Percentiles rank a stretch among this genome's conserved stretches.
These are phyloP conservation scores for Pseudogymnoascus pannorum DNA, from an alignment of 2,329 filamentous ascomycete genomes.

Conservation along the genomic window DNA sequence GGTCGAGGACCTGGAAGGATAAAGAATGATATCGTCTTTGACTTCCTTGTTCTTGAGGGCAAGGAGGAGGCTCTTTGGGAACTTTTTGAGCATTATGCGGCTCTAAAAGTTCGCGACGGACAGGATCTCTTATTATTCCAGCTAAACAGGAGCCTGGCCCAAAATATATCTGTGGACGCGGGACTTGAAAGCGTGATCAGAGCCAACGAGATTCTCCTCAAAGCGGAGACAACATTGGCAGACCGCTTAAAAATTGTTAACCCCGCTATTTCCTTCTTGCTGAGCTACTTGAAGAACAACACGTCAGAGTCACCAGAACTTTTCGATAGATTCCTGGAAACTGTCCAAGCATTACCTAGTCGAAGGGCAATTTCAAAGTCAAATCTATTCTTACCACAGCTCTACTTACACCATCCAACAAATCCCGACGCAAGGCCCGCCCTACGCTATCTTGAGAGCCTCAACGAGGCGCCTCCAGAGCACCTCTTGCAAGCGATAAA, in stretches of 20 bases:
- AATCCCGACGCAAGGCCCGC: constrained; percentile 20
- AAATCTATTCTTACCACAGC: constrained; percentile 13
- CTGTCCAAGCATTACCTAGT: constrained; percentile 14
- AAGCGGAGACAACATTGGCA: constrained; percentile 13
- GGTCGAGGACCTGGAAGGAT: constrained; percentile 12
- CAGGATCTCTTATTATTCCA: not conserved
- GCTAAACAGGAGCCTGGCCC: constrained; percentile 5
- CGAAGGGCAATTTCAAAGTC: not conserved
- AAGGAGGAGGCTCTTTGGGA: constrained; percentile 23
- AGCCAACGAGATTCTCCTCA: constrained; percentile 17
- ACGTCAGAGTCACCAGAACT: constrained; percentile 6
- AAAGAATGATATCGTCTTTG: constrained; percentile 18
- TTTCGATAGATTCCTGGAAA: constrained; percentile 20
- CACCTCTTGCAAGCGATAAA: constrained; percentile 11
- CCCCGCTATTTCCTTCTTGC: not conserved
- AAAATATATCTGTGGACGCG: constrained; percentile 8
- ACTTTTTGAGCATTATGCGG: constrained; percentile 19
- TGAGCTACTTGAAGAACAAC: not conserved
- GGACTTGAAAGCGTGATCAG: constrained; percentile 17
- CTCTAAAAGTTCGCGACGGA: not conserved
- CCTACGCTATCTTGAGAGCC: constrained; percentile 12
- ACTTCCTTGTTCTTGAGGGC: constrained; percentile 27
- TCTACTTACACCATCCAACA: constrained; percentile 22
- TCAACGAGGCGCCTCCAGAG: not conserved
- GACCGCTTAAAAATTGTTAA: not conserved